phyloP scores from a whole-genome alignment of 208 protist genomes.

The Crithidia sp. region DNA sequence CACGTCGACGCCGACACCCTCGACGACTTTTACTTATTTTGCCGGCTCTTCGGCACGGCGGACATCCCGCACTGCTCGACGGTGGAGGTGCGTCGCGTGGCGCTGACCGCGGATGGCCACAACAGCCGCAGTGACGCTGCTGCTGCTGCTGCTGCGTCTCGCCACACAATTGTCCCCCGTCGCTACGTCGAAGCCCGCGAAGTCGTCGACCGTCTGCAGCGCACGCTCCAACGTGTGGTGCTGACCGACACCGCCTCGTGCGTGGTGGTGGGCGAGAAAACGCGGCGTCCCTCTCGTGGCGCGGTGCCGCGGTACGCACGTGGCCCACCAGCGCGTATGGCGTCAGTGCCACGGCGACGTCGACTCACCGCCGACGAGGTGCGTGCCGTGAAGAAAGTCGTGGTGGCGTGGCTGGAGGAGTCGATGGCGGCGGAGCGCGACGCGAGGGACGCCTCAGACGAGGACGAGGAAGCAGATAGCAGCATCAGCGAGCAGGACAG shows the following conservation, averaged over 20 bases:
- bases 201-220: slow-evolving; percentile 29
- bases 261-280: slow-evolving; percentile 13
- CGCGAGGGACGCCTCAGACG: neutral
- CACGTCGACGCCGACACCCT: slow-evolving; percentile 34
- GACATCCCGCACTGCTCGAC: slow-evolving; percentile 30
- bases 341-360: slow-evolving; percentile 11
- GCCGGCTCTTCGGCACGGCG: slow-evolving; percentile 28
- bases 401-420: slow-evolving; percentile 46
- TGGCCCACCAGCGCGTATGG: neutral
- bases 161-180: slow-evolving; percentile 42
- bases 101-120: neutral
- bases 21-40: slow-evolving; percentile 41
- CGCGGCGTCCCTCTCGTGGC: neutral
- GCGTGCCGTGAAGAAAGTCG: slow-evolving; percentile 36
- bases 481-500: neutral
- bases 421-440: slow-evolving; percentile 14
- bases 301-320: neutral
- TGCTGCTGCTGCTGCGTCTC: too few relatives aligned
- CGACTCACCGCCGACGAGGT: slow-evolving; percentile 37
- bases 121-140: neutral
- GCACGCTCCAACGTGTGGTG: slow-evolving; percentile 36
- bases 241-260: slow-evolving; percentile 23
- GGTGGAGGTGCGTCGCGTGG: slow-evolving; percentile 27
- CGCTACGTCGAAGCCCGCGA: slow-evolving; percentile 53
- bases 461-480: neutral